These are phyloP conservation scores for Lindgomyces ingoldianus DNA, from an alignment of 495 filamentous ascomycete genomes.

Conservation along the genomic window DNA sequence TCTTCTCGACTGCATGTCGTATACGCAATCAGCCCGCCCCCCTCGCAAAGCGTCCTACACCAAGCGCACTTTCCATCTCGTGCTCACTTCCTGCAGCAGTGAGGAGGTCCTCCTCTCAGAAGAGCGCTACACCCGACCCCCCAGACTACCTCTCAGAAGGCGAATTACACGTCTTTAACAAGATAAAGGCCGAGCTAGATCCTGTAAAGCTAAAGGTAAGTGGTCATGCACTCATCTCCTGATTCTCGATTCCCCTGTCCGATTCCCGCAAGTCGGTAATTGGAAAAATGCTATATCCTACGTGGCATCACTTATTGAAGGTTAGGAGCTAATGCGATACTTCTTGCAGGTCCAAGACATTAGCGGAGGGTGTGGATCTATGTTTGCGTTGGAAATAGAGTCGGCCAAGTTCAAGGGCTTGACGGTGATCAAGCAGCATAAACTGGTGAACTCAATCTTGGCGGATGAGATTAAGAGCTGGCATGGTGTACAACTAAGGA, in stretches of 20 bases:
- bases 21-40: neutral
- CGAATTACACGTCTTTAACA: constrained; percentile 53
- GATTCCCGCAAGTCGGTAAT: neutral
- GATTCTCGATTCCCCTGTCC: neutral
- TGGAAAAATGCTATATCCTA: neutral
- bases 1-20: constrained; percentile 17
- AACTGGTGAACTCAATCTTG: constrained; percentile 67
- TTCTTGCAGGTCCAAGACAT: constrained; percentile 65
- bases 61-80: neutral
- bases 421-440: constrained; percentile 69
- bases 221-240: neutral
- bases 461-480: constrained; percentile 70
- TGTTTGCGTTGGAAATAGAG: constrained; percentile 73
- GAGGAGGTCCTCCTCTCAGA: constrained; percentile 6
- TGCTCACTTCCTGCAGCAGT: constrained; percentile 2
- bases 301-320: too few relatives aligned
- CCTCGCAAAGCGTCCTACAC: neutral
- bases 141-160: constrained; percentile 54
- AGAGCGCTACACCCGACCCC: constrained; percentile 30
- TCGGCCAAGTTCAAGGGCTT: constrained; percentile 65
- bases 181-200: constrained; percentile 48
- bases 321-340: neutral
- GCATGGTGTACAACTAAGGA: constrained; percentile 76
- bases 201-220: constrained; percentile 51
- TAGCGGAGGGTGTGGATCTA: constrained; percentile 74